Conservation (phyloP, 345 rosid genomes). For the Arabis hirsuta region DNA sequence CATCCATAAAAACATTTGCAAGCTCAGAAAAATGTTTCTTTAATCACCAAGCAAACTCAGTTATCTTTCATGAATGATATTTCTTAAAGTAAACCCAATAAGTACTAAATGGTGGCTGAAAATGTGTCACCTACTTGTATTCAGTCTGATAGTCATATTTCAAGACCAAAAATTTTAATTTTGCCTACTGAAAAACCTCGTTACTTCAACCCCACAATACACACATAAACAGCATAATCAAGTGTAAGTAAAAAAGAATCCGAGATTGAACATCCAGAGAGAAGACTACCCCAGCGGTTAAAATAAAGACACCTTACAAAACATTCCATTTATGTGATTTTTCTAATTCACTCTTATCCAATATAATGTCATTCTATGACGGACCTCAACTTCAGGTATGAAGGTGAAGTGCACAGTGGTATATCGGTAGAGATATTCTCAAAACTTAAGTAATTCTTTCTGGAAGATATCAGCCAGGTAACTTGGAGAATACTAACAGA, state of each 20-base stretch:
- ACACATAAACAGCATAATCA: not conserved
- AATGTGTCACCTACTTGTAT: not conserved
- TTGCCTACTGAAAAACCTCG: not conserved
- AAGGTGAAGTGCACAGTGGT: not conserved
- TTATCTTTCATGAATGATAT: constrained; percentile 16
- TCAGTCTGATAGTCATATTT: constrained; percentile 5
- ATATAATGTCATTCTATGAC: not conserved
- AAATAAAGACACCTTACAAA: not conserved
- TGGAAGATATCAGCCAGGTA: not conserved
- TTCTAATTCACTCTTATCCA: not conserved
- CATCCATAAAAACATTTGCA: constrained; percentile 25
- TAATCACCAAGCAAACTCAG: constrained; percentile 3
- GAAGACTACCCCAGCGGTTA: not conserved
- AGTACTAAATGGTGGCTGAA: constrained; percentile 7
- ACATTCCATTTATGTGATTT: not conserved
- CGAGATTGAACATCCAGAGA: constrained; percentile 1
- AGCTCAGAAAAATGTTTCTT: not conserved
- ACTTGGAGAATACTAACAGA: not conserved
- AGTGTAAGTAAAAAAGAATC: not conserved
- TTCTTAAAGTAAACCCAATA: constrained; percentile 14
- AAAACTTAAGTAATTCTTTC: not conserved
- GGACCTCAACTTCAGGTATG: not conserved
- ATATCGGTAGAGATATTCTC: not conserved
- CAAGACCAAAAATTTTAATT: not conserved
- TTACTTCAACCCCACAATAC: too few species aligned